These are phyloP conservation scores for Debaryomycetaceae sp. DNA, from an alignment of 1,139 yeast genomes.

Conservation along the genomic window DNA sequence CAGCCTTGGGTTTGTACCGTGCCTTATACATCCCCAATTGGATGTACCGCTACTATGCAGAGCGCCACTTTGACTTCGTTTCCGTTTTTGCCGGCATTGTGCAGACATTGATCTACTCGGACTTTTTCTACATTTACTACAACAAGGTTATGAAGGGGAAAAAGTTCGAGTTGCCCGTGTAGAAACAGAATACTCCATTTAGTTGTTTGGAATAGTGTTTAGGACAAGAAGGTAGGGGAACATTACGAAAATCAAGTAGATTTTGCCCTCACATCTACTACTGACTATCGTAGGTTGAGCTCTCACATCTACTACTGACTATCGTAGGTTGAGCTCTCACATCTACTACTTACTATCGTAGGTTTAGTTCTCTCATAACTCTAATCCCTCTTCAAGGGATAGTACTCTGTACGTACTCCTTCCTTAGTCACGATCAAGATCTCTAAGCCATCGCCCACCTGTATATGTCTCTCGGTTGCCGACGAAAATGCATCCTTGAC, in stretches of 20 bases:
- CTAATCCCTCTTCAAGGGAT: conserved; percentile 86
- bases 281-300: no score
- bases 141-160: conserved; percentile 68
- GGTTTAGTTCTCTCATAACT: no score
- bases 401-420: conserved; percentile 76
- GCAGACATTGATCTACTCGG: conserved; percentile 84
- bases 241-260: no score
- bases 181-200: no score
- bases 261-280: no score
- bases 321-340: no score
- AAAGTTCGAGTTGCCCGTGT: conserved; percentile 70
- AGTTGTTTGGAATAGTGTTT: no score
- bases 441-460: conserved; percentile 94
- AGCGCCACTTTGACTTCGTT: conserved; percentile 58
- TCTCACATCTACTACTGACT: no score
- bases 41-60: conserved; percentile 74
- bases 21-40: conserved; percentile 88
- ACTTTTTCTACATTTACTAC: conserved; percentile 89
- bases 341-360: no score
- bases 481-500: conserved; percentile 92
- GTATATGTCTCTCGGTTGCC: conserved; percentile 96
- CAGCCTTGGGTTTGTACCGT: conserved; percentile 84
- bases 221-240: no score
- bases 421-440: conserved; percentile 85
- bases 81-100: conserved; percentile 70